phyloP scores from a whole-genome alignment of 1,139 yeast species.

The Blastobotrys aristatus region DNA sequence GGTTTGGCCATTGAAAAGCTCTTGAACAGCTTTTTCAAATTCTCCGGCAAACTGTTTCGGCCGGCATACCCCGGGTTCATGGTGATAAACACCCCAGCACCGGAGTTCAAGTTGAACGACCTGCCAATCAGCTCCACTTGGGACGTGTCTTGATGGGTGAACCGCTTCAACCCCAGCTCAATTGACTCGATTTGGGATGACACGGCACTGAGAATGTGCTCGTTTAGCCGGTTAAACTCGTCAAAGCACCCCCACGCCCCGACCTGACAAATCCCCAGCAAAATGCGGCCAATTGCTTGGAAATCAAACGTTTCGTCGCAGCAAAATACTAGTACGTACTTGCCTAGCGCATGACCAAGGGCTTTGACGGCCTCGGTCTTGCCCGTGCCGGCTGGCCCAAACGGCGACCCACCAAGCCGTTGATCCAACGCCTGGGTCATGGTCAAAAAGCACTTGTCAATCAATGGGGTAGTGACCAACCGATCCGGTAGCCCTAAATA shows the following conservation, averaged over 20 bases:
- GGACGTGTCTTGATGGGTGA: slow-evolving; percentile 11
- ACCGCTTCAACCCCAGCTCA: slow-evolving; percentile 38
- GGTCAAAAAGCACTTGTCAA: slow-evolving; percentile 58
- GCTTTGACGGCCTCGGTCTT: slow-evolving; percentile 91
- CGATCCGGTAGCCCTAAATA: slow-evolving; percentile 74
- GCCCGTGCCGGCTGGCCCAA: slow-evolving; percentile 92
- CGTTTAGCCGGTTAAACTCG: slow-evolving; percentile 81
- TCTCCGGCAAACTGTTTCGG: slow-evolving; percentile 78
- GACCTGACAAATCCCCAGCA: slow-evolving; percentile 76
- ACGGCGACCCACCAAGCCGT: slow-evolving; percentile 81
- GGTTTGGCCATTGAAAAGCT: slow-evolving; percentile 72
- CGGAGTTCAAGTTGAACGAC: slow-evolving; percentile 38
- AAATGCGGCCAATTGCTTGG: slow-evolving; percentile 70
- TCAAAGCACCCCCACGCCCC: slow-evolving; percentile 98
- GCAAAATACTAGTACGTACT: slow-evolving; percentile 77
- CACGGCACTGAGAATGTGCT: slow-evolving; percentile 71
- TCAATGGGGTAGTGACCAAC: slow-evolving; percentile 72
- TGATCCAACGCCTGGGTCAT: slow-evolving; percentile 74
- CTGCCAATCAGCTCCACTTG: slow-evolving; percentile 50
- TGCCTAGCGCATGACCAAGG: slow-evolving; percentile 73
- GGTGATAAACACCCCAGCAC: slow-evolving; percentile 75
- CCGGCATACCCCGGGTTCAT: slow-evolving; percentile 92
- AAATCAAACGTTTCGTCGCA: slow-evolving; percentile 90
- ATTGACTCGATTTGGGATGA: slow-evolving; percentile 77
- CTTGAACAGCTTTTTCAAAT: slow-evolving; percentile 72